Conservation (phyloP, 2,329 filamentous ascomycete species). For the Ophioceras dolichostomum region DNA sequence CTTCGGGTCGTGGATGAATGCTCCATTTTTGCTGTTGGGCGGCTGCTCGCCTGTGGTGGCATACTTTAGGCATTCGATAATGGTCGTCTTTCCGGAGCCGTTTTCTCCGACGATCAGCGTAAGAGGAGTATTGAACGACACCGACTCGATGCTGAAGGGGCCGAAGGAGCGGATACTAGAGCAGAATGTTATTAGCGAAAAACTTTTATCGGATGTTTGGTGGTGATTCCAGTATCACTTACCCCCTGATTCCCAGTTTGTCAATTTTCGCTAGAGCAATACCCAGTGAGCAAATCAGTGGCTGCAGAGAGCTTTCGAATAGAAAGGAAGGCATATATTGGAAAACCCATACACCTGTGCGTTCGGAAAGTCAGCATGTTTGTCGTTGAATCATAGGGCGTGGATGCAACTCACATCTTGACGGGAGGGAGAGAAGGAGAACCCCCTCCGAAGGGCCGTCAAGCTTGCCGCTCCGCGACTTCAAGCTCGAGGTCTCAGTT, state of each 20-base stretch:
- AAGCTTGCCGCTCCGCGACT: too few relatives aligned
- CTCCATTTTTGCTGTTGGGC: slow-evolving; percentile 79
- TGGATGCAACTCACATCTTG: too few relatives aligned
- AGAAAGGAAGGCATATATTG: too few relatives aligned
- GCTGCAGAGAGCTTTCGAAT: too few relatives aligned
- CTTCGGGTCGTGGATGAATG: slow-evolving; percentile 97
- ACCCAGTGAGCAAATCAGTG: not conserved
- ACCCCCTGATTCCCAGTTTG: slow-evolving; percentile 13
- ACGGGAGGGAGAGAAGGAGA: too few relatives aligned
- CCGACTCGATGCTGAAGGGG: slow-evolving; percentile 58
- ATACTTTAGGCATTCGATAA: slow-evolving; percentile 98
- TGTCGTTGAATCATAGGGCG: too few relatives aligned
- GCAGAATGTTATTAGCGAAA: not conserved
- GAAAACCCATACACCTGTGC: too few relatives aligned
- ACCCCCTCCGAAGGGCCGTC: too few relatives aligned
- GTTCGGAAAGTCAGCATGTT: too few relatives aligned
- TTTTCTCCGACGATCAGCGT: slow-evolving; percentile 97
- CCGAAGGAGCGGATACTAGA: slow-evolving; percentile 63
- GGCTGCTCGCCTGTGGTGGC: slow-evolving; percentile 89
- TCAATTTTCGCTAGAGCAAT: slow-evolving; percentile 12
- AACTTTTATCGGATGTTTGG: too few relatives aligned
- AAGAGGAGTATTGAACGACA: slow-evolving; percentile 79
- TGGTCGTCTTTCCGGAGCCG: slow-evolving; percentile 95
- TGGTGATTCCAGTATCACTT: too few relatives aligned
- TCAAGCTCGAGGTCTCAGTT: too few relatives aligned